These are phyloP conservation scores for Erythrophleum fordii DNA, from an alignment of 306 rosid species.

Conservation along the genomic window DNA sequence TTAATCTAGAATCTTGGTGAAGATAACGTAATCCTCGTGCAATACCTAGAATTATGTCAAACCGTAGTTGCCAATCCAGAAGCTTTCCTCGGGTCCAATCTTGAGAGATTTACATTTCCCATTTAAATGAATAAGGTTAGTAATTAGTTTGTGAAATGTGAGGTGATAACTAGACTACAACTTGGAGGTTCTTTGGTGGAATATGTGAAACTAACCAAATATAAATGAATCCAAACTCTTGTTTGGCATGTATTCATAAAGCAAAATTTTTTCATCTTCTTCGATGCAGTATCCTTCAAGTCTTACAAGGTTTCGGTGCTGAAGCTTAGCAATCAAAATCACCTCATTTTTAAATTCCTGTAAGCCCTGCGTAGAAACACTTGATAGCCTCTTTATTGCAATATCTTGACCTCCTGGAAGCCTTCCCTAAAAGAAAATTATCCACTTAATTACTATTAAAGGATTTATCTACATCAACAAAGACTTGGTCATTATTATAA, in stretches of 20 bases:
- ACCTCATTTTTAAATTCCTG: constrained; percentile 61
- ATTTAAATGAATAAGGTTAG: not conserved
- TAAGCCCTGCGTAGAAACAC: constrained; percentile 53
- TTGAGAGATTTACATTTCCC: not conserved
- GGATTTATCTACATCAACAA: no score
- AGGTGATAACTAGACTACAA: not conserved
- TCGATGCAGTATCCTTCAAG: constrained; percentile 54
- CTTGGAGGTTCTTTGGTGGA: not conserved
- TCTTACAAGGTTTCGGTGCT: constrained; percentile 61
- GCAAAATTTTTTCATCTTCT: constrained; percentile 51
- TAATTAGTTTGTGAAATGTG: not conserved
- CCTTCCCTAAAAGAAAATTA: constrained; percentile 36
- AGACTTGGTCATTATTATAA: no score
- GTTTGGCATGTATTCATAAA: constrained; percentile 61
- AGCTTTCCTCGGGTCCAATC: constrained; percentile 34
- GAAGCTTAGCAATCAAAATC: constrained; percentile 59
- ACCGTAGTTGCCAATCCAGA: constrained; percentile 49
- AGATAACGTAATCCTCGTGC: constrained; percentile 43
- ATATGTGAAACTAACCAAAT: constrained; percentile 46
- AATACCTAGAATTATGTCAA: constrained; percentile 51
- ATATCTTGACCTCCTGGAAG: constrained; percentile 41
- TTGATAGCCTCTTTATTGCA: constrained; percentile 60
- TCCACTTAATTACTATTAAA: no score
- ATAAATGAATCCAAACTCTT: constrained; percentile 55
- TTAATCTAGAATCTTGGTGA: constrained; percentile 46